Base-by-base conservation (phyloP, 441 rosid species). In the Mallotus repandus region DNA sequence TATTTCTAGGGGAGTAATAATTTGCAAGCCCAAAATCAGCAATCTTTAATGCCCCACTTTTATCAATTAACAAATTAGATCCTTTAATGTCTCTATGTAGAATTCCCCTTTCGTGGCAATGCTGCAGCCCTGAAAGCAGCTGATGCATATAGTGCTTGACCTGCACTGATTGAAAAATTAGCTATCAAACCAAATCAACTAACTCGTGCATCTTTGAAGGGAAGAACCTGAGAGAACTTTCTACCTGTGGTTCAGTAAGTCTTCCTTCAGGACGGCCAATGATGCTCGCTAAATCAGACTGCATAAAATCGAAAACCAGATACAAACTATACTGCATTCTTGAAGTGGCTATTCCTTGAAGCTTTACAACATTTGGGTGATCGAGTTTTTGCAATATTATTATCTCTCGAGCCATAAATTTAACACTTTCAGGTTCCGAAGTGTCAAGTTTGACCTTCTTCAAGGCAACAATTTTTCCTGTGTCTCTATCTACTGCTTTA, bases 271-370 rank as follows among this genome's bases (percentile, higher is more conserved):
- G 84, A 25, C 79, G 72, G 62, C 74, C 61, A 55, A 88, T 82
- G 67, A 88, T 63, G 65, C 80, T 79, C 50, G 87, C 77, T 48
- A 89, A 75, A 79, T 89, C 93, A 0, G 93, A 77, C 49, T 41
- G 75, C 94, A 92, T 92, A 82, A 85, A 92, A n/a, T 90, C 93
- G 65, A 92, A 90, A 79, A 92, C 89, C 43, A 92, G 84, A 80
- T 91, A 93, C 74, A 93, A 77, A 65, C 81, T 89, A 54, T 85
- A 89, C 74, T 87, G 84, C 89, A 87, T 85, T 75, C 96, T 71
- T 16, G 91, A 80, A 65, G 93, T 83, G 57, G 86, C 83, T 65
- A 92, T 54, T 29, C 98, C 98, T 79, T 88, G 91, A 54, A 91
- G 86, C 88, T 89, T 92, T 19, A 92, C 81, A 35, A 92, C 75